Evolutionary conservation across 2,329 filamentous ascomycete species (phyloP).

Genomic region (Colletotrichum lini): DNA sequence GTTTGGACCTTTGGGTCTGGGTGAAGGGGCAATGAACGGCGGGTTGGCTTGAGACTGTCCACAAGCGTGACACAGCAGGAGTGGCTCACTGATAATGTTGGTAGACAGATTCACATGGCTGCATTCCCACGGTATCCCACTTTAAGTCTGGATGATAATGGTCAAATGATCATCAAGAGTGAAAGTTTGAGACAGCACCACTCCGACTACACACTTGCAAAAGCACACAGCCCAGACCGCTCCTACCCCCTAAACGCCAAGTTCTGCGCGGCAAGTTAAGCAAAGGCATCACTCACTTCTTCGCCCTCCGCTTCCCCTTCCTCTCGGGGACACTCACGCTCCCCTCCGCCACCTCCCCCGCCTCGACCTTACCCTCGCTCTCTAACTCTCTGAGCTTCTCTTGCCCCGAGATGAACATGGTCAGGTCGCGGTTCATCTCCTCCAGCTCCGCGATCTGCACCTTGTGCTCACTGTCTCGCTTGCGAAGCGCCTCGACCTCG

Average conservation of each 20-base stretch:
- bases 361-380: slow-evolving; percentile 69
- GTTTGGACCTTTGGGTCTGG: neutral
- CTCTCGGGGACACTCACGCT: slow-evolving; percentile 76
- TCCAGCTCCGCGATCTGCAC: slow-evolving; percentile 79
- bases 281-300: slow-evolving; percentile 49
- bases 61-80: neutral
- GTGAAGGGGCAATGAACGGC: neutral
- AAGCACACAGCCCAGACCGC: neutral
- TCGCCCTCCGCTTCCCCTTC: slow-evolving; percentile 69
- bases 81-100: neutral
- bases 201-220: too few relatives aligned
- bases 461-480: slow-evolving; percentile 70
- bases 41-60: neutral
- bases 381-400: slow-evolving; percentile 83
- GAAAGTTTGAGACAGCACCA: neutral
- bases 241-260: neutral
- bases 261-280: neutral
- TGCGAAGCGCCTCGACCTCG: slow-evolving; percentile 71
- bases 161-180: neutral
- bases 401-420: slow-evolving; percentile 88
- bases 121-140: neutral
- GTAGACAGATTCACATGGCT: neutral
- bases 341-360: slow-evolving; percentile 82
- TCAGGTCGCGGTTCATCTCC: slow-evolving; percentile 89
- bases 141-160: neutral